phyloP scores from a whole-genome alignment of 805 yeast genomes.

The Metschnikowia koreensis region DNA sequence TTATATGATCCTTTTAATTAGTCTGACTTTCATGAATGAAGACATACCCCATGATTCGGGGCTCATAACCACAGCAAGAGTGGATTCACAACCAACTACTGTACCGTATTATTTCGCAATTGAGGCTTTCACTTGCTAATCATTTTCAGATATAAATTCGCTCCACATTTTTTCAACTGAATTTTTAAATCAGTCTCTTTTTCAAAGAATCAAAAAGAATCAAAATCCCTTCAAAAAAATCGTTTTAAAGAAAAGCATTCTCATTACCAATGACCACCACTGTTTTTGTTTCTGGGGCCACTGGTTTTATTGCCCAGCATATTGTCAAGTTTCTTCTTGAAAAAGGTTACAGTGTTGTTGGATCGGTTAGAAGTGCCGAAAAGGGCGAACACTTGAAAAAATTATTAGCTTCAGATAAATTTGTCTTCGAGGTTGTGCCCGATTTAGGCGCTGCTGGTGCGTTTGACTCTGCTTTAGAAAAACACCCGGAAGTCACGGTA shows the following conservation, averaged over 20 bases:
- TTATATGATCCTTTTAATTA: no score
- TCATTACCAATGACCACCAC: background rate
- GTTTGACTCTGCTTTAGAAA: slow-evolving; percentile 46
- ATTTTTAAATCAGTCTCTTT: no score
- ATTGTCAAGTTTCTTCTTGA: slow-evolving; percentile 40
- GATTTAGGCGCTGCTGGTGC: slow-evolving; percentile 37
- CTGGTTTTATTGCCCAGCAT: slow-evolving; percentile 54
- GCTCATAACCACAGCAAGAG: background rate
- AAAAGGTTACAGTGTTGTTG: slow-evolving; percentile 46
- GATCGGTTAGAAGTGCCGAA: slow-evolving; percentile 45
- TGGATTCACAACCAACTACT: background rate
- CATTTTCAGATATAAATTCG: background rate
- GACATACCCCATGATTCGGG: background rate
- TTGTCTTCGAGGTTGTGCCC: slow-evolving; percentile 29
- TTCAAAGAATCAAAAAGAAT: no score
- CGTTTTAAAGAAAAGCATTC: no score
- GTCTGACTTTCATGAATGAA: no score
- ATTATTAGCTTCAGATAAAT: slow-evolving; percentile 27
- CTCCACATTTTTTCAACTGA: no score
- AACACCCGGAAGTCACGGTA: slow-evolving; percentile 38
- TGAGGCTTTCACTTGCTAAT: background rate
- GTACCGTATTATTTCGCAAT: background rate
- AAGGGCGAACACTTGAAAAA: slow-evolving; percentile 39
- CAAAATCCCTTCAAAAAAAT: no score
- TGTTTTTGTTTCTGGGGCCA: slow-evolving; percentile 50